Conservation (phyloP, 768 basidiomycete species). For the Panus rudis region DNA sequence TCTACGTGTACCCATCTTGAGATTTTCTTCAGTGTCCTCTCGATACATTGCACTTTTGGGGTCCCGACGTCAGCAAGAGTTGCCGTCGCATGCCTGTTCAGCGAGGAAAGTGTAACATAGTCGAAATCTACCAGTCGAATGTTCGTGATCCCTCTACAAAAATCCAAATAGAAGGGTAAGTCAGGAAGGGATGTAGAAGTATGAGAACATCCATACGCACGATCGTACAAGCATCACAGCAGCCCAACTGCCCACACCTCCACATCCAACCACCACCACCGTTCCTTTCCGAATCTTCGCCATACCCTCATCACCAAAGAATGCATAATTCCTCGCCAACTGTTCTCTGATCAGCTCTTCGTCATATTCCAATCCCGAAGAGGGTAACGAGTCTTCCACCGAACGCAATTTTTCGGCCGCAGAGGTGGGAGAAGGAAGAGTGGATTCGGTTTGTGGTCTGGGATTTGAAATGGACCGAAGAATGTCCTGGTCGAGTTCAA, state of each 20-base stretch:
- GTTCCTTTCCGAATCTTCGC: slow-evolving; percentile 59
- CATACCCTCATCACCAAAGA: slow-evolving; percentile 91
- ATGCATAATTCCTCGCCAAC: slow-evolving; percentile 88
- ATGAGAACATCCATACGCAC: slow-evolving; percentile 38
- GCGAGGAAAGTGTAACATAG: slow-evolving; percentile 88
- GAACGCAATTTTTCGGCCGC: neutral
- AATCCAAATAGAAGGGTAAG: neutral
- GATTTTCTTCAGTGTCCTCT: slow-evolving; percentile 60
- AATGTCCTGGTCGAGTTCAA: slow-evolving; percentile 51
- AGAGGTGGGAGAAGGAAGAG: neutral
- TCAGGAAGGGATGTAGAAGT: neutral
- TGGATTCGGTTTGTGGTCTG: neutral
- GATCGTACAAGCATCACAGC: slow-evolving; percentile 90
- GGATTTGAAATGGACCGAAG: slow-evolving; percentile 36
- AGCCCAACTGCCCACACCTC: slow-evolving; percentile 95
- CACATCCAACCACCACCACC: slow-evolving; percentile 90
- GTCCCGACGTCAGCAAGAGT: slow-evolving; percentile 85
- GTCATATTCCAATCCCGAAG: slow-evolving; percentile 43
- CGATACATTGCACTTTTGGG: slow-evolving; percentile 80
- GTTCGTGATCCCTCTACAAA: slow-evolving; percentile 58
- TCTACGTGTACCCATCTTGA: slow-evolving; percentile 89
- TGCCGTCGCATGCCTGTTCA: slow-evolving; percentile 93
- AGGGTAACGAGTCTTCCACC: no score
- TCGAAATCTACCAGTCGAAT: slow-evolving; percentile 91
- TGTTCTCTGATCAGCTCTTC: slow-evolving; percentile 85